phyloP scores from a whole-genome alignment of 345 rosid species.

The Syzygium aromaticum region DNA sequence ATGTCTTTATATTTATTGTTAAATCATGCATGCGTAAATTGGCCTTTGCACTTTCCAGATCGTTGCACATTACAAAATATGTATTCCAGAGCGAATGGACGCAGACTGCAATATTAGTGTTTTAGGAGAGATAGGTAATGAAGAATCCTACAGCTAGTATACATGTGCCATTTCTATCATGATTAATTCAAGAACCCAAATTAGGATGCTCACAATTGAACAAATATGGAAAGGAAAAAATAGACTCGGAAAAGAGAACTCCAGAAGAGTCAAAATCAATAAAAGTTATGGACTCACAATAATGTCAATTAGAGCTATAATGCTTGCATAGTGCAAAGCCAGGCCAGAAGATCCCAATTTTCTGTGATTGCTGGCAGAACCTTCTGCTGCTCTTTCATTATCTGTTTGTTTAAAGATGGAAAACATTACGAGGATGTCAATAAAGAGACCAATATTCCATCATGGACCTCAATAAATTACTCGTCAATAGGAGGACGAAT shows the following conservation, averaged over 20 bases:
- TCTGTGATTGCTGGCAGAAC: slow-evolving; percentile 5
- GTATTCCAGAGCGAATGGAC: not conserved
- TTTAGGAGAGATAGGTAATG: not conserved
- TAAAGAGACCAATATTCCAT: not conserved
- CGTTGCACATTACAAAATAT: not conserved
- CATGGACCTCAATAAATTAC: not conserved
- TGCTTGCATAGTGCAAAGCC: slow-evolving; percentile 41
- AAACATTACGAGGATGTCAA: not conserved
- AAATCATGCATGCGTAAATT: not conserved
- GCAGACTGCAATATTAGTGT: not conserved
- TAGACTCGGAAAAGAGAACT: not conserved
- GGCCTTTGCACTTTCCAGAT: not conserved
- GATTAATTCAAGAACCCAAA: not conserved
- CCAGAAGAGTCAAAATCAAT: not conserved
- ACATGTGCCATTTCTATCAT: not conserved
- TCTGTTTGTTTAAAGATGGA: slow-evolving; percentile 32
- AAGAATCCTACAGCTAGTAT: not conserved
- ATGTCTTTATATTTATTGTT: not conserved
- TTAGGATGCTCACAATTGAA: not conserved
- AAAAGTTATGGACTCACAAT: slow-evolving; percentile 11
- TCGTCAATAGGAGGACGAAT: not conserved
- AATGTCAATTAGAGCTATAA: slow-evolving; percentile 32
- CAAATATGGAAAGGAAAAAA: not conserved
- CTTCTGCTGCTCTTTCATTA: slow-evolving; percentile 17
- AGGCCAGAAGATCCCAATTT: slow-evolving; percentile 38